A percentile compares a stretch with the other conserved stretches of the same genome.
These are phyloP conservation scores for Syncephalastrum monosporum DNA, from an alignment of 371 early-diverging fungal genomes.

Conservation along the genomic window DNA sequence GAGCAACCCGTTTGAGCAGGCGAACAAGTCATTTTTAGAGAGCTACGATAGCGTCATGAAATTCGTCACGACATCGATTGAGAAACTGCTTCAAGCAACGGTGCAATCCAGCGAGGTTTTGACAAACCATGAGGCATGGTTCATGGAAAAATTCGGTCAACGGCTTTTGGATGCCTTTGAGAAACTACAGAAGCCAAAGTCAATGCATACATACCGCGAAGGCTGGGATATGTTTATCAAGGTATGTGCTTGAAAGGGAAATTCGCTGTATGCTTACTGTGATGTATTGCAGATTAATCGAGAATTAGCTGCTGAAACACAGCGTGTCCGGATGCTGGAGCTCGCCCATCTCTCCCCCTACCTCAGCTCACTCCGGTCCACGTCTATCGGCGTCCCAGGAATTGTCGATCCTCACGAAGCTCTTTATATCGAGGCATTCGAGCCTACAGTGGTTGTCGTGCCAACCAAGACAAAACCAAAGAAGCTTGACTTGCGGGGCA, in stretches of 20 bases:
- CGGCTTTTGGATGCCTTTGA: conserved; percentile 52
- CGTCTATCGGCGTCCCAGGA: conserved; percentile 71
- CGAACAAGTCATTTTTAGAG: conserved; percentile 49
- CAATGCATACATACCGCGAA: conserved; percentile 52
- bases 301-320: conserved; percentile 58
- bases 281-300: conserved; percentile 35
- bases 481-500: conserved; percentile 70
- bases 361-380: conserved; percentile 46
- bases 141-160: conserved; percentile 52
- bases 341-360: conserved; percentile 66
- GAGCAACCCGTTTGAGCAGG: conserved; percentile 38
- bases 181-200: conserved; percentile 48
- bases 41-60: conserved; percentile 57
- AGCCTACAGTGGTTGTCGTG: conserved; percentile 58
- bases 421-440: conserved; percentile 59
- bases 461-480: conserved; percentile 93
- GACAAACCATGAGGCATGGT: conserved; percentile 74
- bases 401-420: conserved; percentile 20
- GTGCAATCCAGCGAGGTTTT: conserved; percentile 22
- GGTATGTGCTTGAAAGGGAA: conserved; percentile 27
- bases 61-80: conserved; percentile 57
- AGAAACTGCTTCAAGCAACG: conserved; percentile 49
- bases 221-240: conserved; percentile 61
- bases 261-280: not conserved
- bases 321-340: conserved; percentile 55